Base-by-base conservation (phyloP, 345 rosid species). In the Nasturtium officinale region DNA sequence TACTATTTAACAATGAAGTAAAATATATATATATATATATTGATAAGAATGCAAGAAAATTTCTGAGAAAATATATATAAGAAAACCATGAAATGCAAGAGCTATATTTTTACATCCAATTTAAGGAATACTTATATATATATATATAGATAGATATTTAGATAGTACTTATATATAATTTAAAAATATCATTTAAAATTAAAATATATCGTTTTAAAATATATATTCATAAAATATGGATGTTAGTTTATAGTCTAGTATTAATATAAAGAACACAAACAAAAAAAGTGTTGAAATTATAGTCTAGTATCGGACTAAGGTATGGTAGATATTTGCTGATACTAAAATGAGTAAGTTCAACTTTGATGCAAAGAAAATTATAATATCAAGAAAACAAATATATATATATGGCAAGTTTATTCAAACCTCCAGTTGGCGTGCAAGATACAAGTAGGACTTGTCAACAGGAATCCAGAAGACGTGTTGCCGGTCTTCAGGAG, bases 381-480 rank as follows among this genome's bases (percentile, higher is more conserved):
- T 21, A 23, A 21, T 43, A 40, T 40, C 16, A 46, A 6, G 10
- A 13, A 28, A n/a, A 28, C 12, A 57, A 32, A 30, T 16, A 25
- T 32, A 10, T 3, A 5, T 17, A 57, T 57, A 26, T n/a, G 20
- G 45, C 0, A 1, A 3, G 29, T 48, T 21, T 25, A 25, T 43
- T 21, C 33, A 61, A 54, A 87, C 92, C 92, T 85, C 59, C 17
- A 87, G 58, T 60, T 69, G 62, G 67, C 82, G 62, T 1, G 94
- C 84, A 20, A 83, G 29, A 7, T 75, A 12, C 16, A 83, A 80
- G 74, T 80, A 89, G 29, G 77, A 73, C 11, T 65, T 7, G 67
- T 87, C 82, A 5, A 85, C 88, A 4, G 96, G 86, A 53, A 89
- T 75, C 96, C 96, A 86, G 21, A 87, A 91, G 12, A 78, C 63